Percentiles rank a stretch among this genome's conserved stretches.
phyloP scores from a whole-genome alignment of 305 asterid genomes.

The Fraxinus paxiana region DNA sequence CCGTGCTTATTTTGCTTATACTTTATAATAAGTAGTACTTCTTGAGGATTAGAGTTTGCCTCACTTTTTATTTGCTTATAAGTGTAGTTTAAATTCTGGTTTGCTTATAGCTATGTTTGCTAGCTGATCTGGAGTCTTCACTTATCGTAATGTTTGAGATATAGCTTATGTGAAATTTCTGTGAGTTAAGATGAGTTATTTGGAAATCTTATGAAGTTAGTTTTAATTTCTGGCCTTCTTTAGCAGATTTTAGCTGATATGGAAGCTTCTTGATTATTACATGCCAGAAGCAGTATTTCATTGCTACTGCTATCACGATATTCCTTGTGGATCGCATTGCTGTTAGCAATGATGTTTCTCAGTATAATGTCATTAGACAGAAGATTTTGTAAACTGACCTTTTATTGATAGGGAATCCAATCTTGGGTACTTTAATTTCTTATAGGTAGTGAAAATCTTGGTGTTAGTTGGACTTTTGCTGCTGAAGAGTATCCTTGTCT shows the following conservation, averaged over 20 bases:
- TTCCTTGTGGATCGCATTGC: conserved; percentile 12
- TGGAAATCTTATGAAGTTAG: conserved; percentile 16
- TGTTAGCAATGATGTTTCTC: conserved; percentile 8
- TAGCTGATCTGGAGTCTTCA: conserved; percentile 41
- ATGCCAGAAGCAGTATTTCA: conserved; percentile 22
- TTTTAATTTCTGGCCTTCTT: conserved; percentile 14
- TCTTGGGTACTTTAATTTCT: neutral
- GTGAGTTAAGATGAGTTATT: conserved; percentile 28
- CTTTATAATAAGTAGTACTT: conserved; percentile 51
- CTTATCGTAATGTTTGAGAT: conserved; percentile 44
- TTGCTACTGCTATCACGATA: conserved; percentile 10
- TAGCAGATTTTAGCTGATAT: conserved; percentile 24
- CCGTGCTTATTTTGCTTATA: conserved; percentile 38
- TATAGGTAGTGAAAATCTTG: neutral
- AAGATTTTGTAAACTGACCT: conserved; percentile 8
- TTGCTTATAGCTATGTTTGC: conserved; percentile 41
- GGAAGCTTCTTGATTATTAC: conserved; percentile 9
- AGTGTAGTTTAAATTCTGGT: conserved; percentile 52
- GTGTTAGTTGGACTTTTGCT: conserved; percentile 4
- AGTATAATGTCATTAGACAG: neutral
- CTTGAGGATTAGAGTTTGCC: conserved; percentile 43
- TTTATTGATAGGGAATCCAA: conserved; percentile 12
- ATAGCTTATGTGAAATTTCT: conserved; percentile 34
- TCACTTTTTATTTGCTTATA: conserved; percentile 35
- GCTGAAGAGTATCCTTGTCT: neutral